Evolutionary conservation across 1,139 yeast species (phyloP), one percentile per base, ranked within the genome.

Genomic region (Sporopachydermia cereana): DNA sequence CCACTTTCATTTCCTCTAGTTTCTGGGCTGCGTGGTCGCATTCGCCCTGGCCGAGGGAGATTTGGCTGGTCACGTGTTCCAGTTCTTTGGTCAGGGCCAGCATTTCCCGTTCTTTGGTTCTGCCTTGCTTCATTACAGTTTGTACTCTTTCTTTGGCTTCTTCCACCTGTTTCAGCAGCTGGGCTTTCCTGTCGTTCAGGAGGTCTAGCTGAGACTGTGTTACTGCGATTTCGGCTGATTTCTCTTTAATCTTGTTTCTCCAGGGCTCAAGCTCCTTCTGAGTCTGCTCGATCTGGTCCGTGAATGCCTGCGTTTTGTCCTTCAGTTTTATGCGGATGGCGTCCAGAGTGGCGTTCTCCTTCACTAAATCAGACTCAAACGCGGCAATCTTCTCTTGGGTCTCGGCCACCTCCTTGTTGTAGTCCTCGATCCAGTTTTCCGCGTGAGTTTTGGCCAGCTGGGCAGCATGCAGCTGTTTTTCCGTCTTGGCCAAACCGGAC

Each of bases 201-300:
- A 86, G 70, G 41, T 77, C 77, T 17, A 84, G 71, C 49, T 81
- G 79, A 5, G 89, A 77, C 46, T 75, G 71, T 1, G 80, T 75
- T 36, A 85, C 71, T 44, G 78, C 75, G 7, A 84, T 74, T 41
- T 78, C 77, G 24, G 85, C 76, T 50, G 77, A 79, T 48, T 81
- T 82, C 23, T 73, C 72, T 49, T 77, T 79, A 36, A 88, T 67
- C 52, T 78, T 74, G 30, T 74, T 79, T 49, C 77, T 78, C 93
- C 95, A 88, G 0, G 98, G 98, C 50, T 84, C 91, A 5, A 88
- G 63, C 50, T 79, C 69, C 7, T 69, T 70, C 55, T 85, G 93
- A 36, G 79, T 64, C 3, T 57, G 54, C 53, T 79, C 85, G 45
- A 86, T 79, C 55, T 82, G 71, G 18, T 70, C 71, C 0, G 86